Base-by-base conservation (phyloP, 2,329 filamentous ascomycete genomes). In the Fusarium sp. region DNA sequence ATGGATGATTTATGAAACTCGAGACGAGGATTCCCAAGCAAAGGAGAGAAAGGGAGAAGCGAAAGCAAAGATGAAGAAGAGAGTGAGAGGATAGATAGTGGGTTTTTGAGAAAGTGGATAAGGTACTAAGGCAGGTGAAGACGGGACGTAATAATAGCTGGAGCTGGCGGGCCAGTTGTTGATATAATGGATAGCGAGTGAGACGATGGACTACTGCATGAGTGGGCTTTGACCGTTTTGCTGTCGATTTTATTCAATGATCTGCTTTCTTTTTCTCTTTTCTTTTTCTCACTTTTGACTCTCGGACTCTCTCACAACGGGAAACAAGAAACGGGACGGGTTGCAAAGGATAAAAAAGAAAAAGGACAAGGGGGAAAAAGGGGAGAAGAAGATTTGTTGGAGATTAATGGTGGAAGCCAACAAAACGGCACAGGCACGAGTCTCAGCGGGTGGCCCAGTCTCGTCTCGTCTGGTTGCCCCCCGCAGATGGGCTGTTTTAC, bases 91-190 rank as follows among this genome's bases (percentile, higher is more conserved):
- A 45, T 61, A 51, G 52, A 55, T 34, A 40, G 55, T 34, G 25
- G 45, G 49, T 53, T 53, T 47, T 53, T 53, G 49, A 66, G 61
- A 44, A 65, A 61, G 61, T 66, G 56, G 61, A 40, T 54, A 66
- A n/a, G 34, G 34, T 37, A 37, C 34, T 37, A 37, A 37, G 34
- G 34, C 18, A 37, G 34, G 34, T 37, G 34, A 37, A 37, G 34
- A 37, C 34, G 61, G 41, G 49, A 61, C 40, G 54, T 53, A 65
- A 63, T 46, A 53, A 51, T 57, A 49, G 22, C 22, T 37, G 49
- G 27, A 34, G 24, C 27, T 27, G 22, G 13, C 41, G 22, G 41
- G 41, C 41, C 41, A 53, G 44, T 47, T 34, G n/a, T 47, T 34
- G n/a, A 37, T 48, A 49, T 51, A 27, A 58, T 48, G 64, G 52